A percentile compares a stretch with the other conserved stretches of the same genome.
These are phyloP conservation scores for Gamarada debralockiae DNA, from an alignment of 495 filamentous ascomycete species.

Conservation along the genomic window DNA sequence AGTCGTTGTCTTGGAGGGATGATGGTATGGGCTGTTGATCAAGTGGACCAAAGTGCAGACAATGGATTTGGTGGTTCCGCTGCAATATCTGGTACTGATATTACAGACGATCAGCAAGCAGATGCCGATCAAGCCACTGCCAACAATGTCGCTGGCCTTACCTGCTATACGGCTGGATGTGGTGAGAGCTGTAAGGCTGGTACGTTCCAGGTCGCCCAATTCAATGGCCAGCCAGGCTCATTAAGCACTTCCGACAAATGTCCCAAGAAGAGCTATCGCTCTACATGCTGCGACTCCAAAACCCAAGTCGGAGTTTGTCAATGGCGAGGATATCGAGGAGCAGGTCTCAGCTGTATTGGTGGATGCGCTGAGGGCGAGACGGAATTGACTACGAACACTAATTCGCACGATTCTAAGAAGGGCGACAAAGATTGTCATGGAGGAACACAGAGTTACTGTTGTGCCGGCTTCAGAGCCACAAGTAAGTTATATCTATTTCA, in stretches of 20 bases:
- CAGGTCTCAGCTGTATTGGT: constrained; percentile 8
- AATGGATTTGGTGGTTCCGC: too few relatives aligned
- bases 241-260: background rate
- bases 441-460: too few relatives aligned
- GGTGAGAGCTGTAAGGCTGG: constrained; percentile 17
- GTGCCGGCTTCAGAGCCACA: too few relatives aligned
- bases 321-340: constrained; percentile 22
- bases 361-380: constrained; percentile 20
- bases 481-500: too few relatives aligned
- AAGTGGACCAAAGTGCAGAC: constrained; percentile 16
- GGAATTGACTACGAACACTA: constrained; percentile 20
- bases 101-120: constrained; percentile 1
- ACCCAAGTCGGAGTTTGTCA: constrained; percentile 23
- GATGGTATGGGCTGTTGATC: constrained; percentile 42
- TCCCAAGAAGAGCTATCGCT: background rate
- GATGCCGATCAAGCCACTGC: background rate
- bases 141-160: background rate
- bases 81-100: background rate
- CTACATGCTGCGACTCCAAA: constrained; percentile 22
- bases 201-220: constrained; percentile 20
- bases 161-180: constrained; percentile 17
- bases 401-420: constrained; percentile 23
- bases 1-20: constrained; percentile 35
- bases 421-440: too few relatives aligned
- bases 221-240: background rate